Evolutionary conservation across 768 basidiomycete species (phyloP), one percentile per base, ranked within the genome.

Genomic region (Rhizopogon vinicolor): DNA sequence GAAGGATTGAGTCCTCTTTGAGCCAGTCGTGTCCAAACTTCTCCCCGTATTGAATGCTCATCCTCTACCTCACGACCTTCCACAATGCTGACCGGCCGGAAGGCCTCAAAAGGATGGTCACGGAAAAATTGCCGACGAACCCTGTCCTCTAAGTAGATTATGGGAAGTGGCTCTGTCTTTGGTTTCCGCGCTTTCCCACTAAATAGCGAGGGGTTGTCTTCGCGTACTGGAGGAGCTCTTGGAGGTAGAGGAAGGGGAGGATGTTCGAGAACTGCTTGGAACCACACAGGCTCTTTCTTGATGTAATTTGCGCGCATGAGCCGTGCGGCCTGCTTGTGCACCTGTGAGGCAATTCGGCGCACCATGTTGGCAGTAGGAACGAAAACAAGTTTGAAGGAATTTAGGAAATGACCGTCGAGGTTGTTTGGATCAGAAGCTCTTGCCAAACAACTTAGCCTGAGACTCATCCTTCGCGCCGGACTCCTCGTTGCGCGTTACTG

Each of bases 61-160:
- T 77, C 72, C 64, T 80, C 77, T 49, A 91, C 75, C 16, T 67
- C 68, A 18, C 75, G 83, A 14, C 77, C 78, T 72, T 99, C 97
- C 0, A 91, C 82, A 51, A 99, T 68, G 10, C 81, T 85, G 8
- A 78, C 76, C 2, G 93, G 85, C 42, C 95, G 79, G 71, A 95
- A 90, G 2, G 93, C 88, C 73, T 99, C 95, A 65, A 97, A 97
- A 7, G 97, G 94, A 68, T 97, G 95, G 74, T 99, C 97, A 41
- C 78, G 77, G 76, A 95, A 98, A 78, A 99, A 98, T 68, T 91
- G 91, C 53, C 84, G 78, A 37, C 97, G 85, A 55, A 98, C 75
- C 58, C 81, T 77, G 69, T 99, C 97, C 66, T 96, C 93, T 41
- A 89, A 56, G 67, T 94, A 97, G 52, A 77, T 75, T 50, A 98